Percentiles rank a stretch among this genome's conserved stretches.
phyloP scores from a whole-genome alignment of 257 asterid species.

The Nicotiana attenuata region DNA sequence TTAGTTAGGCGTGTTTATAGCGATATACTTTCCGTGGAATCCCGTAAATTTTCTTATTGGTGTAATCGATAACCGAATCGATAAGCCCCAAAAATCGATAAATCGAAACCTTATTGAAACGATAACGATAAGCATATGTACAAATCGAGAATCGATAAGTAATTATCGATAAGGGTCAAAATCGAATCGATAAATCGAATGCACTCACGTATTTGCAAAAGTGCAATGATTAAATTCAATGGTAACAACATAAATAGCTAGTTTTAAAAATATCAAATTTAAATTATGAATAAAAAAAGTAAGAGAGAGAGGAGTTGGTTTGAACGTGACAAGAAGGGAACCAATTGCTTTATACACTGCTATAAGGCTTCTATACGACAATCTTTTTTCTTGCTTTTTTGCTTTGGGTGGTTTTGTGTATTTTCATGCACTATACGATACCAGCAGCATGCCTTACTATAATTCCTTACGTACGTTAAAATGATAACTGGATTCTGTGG shows the following conservation, averaged over 20 bases:
- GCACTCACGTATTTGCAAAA: background rate
- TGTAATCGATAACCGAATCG: too few species aligned
- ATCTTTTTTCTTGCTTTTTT: slow-evolving; percentile 19
- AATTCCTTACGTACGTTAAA: slow-evolving; percentile 25
- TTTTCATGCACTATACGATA: slow-evolving; percentile 33
- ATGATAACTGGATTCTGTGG: slow-evolving; percentile 13
- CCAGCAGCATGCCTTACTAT: slow-evolving; percentile 10
- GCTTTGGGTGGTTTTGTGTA: slow-evolving; percentile 25
- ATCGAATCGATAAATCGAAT: too few species aligned
- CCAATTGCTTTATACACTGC: slow-evolving; percentile 38
- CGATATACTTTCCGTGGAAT: too few species aligned
- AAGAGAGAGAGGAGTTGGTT: slow-evolving; percentile 17
- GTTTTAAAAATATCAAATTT: background rate
- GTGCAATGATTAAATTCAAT: background rate
- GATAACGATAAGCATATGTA: too few species aligned
- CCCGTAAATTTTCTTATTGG: too few species aligned
- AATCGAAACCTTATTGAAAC: too few species aligned
- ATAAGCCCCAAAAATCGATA: too few species aligned
- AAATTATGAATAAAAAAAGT: background rate
- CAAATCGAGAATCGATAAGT: too few species aligned
- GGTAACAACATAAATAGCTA: background rate
- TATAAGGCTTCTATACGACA: slow-evolving; percentile 4
- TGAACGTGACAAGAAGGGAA: slow-evolving; percentile 48
- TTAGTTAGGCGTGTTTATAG: too few species aligned
- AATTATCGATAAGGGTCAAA: too few species aligned